Evolutionary conservation across 371 early-diverging fungal species (phyloP), one percentile per base, ranked within the genome.

Genomic region (Saksenaea vasiformis): DNA sequence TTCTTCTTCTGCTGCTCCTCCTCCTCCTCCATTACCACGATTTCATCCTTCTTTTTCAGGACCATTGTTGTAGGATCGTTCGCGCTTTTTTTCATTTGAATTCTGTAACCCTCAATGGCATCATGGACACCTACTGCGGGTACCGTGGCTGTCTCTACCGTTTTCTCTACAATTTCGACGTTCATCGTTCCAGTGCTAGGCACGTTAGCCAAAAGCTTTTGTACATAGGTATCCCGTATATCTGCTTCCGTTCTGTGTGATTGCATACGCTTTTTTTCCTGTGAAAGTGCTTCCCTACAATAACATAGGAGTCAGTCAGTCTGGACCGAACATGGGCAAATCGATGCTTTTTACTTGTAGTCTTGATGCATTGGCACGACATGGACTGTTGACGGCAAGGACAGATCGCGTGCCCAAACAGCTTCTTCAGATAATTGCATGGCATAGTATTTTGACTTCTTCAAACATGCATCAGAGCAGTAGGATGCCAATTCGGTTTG

Each of bases 381-480:
- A 22, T 78, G 76, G 0, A 74, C 61, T 27, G 60, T 41, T 0
- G 70, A 53, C 10, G 41, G 5, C 4, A 35, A 31, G 36, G 64
- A 58, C 3, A 66, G 27, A 64, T 77, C 78, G 17, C 83, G 76
- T 47, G 71, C 67, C 83, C 83, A 91, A 11, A 86, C 80, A 1
- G 92, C 90, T 37, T 90, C 89, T 39, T 83, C 83, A 1, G 85
- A 80, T 26, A 91, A 57, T 65, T 91, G 92, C 35, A 79, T 64
- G 31, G 59, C 71, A 55, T 82, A 79, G 70, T 85, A 91, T 9
- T 80, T 84, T 3, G 87, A 85, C 24, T 87, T 85, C 5, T 84
- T 82, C 39, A 85, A 66, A 60, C 92, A 91, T 0, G 58, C 76
- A 26, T 83, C 76, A 0, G 88, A 87, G 67, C 92, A 91, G 56